phyloP scores from a whole-genome alignment of 208 protist genomes.

The Leishmania tarentolae region DNA sequence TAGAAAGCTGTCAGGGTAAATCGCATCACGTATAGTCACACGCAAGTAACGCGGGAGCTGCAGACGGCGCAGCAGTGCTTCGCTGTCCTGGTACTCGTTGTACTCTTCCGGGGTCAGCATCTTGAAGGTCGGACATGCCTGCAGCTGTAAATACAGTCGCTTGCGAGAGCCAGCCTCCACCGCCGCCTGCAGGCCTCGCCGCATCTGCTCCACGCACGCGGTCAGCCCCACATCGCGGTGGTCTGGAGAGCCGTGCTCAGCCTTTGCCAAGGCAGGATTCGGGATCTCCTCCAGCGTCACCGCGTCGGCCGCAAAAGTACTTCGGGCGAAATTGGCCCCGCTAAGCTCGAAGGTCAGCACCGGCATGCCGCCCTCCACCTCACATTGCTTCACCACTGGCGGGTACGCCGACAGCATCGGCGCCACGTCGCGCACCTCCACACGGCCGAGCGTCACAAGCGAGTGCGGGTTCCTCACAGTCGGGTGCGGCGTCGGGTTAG shows the following conservation, averaged over 20 bases:
- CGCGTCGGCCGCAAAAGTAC: constrained; percentile 28
- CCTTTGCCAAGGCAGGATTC: constrained; percentile 44
- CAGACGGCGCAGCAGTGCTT: constrained; percentile 55
- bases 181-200: constrained; percentile 38
- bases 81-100: constrained; percentile 83
- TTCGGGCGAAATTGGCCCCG: constrained; percentile 46
- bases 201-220: constrained; percentile 66
- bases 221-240: constrained; percentile 51
- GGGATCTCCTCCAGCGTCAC: constrained; percentile 72
- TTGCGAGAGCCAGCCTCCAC: constrained; percentile 47
- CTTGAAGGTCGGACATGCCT: constrained; percentile 68
- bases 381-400: constrained; percentile 79
- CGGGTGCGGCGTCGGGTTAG: constrained; percentile 9
- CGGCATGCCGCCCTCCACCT: constrained; percentile 82
- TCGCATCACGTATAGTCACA: constrained; percentile 58
- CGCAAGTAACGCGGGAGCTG: constrained; percentile 69
- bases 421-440: constrained; percentile 66
- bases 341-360: constrained; percentile 60
- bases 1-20: constrained; percentile 68
- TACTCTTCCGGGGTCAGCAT: constrained; percentile 81
- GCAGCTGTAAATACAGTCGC: constrained; percentile 67
- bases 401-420: constrained; percentile 49
- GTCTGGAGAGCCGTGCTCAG: background rate
- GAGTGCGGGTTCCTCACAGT: constrained; percentile 44
- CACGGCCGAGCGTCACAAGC: constrained; percentile 60